Conservation (phyloP, 2,329 filamentous ascomycete species). For the Cytospora leucostoma region DNA sequence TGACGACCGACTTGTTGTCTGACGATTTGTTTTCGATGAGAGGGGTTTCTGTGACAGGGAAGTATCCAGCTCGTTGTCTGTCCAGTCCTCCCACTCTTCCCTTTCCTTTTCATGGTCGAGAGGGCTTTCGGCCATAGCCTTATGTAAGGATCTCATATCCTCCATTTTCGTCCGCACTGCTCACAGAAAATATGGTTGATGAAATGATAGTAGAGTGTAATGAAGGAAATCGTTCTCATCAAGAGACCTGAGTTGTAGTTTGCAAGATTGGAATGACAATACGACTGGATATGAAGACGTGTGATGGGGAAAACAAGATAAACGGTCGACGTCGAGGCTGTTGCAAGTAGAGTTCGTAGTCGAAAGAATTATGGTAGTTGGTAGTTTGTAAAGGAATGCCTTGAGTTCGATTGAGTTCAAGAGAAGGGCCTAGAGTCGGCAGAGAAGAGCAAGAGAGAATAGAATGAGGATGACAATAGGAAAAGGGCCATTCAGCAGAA, state of each 20-base stretch:
- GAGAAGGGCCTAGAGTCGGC: not conserved
- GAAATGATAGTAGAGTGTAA: not conserved
- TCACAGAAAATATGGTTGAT: not conserved
- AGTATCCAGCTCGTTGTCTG: conserved; percentile 47
- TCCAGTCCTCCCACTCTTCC: conserved; percentile 58
- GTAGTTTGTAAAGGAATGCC: not conserved
- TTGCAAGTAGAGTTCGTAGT: conserved; percentile 1
- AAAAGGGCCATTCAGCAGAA: conserved; percentile 19
- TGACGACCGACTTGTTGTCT: conserved; percentile 32
- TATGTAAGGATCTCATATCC: conserved; percentile 29
- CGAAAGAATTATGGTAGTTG: not conserved
- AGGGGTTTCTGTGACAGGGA: conserved; percentile 40
- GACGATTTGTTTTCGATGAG: conserved; percentile 10
- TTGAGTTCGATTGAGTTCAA: not conserved
- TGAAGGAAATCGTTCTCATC: conserved; percentile 1
- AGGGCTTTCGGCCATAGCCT: conserved; percentile 29
- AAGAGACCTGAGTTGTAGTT: conserved; percentile 6
- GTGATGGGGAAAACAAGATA: not conserved
- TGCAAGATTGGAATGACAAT: not conserved
- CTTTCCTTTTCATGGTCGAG: conserved; percentile 27
- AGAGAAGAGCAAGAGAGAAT: conserved; percentile 11
- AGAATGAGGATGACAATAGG: conserved; percentile 14
- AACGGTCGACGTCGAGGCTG: not conserved
- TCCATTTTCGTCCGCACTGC: conserved; percentile 32
- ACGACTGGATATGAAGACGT: not conserved